phyloP scores from a whole-genome alignment of 2,329 filamentous ascomycete species.

The Ampelomyces quisqualis region DNA sequence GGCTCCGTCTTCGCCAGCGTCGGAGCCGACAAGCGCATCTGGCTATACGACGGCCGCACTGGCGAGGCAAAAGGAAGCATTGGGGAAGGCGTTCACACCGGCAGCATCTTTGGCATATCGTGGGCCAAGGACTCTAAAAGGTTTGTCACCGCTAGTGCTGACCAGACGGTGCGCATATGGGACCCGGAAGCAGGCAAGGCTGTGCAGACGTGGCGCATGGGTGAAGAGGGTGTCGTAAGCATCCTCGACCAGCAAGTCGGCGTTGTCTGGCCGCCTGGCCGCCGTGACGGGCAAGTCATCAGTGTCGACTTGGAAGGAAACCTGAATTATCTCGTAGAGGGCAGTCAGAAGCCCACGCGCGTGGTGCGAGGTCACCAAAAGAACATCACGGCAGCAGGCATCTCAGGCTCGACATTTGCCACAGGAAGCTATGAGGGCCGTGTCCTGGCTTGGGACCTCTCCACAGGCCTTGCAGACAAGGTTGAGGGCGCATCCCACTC shows the following conservation, averaged over 20 bases:
- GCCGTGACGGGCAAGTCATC: constrained; percentile 84
- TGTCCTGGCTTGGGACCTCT: constrained; percentile 79
- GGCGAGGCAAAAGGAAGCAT: constrained; percentile 78
- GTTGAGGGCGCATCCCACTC: constrained; percentile 81
- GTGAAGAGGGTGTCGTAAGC: constrained; percentile 68
- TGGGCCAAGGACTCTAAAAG: constrained; percentile 86
- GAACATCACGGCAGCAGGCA: constrained; percentile 75
- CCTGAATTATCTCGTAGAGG: constrained; percentile 81
- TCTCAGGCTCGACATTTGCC: constrained; percentile 67
- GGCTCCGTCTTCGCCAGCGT: constrained; percentile 80
- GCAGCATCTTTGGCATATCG: constrained; percentile 87
- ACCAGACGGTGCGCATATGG: constrained; percentile 95
- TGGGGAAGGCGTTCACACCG: constrained; percentile 81
- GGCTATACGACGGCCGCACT: constrained; percentile 94
- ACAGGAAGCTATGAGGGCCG: constrained; percentile 92
- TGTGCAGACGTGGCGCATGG: constrained; percentile 81
- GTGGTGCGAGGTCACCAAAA: constrained; percentile 88
- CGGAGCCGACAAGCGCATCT: constrained; percentile 88
- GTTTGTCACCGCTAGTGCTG: constrained; percentile 88
- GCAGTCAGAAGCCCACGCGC: constrained; percentile 66
- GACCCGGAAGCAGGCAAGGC: constrained; percentile 77
- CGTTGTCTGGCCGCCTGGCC: constrained; percentile 81
- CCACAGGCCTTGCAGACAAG: constrained; percentile 65
- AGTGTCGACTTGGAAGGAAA: constrained; percentile 86
- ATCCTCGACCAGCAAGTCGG: constrained; percentile 89